phyloP scores from a whole-genome alignment of 805 yeast genomes.

The Barnettozyma californica region DNA sequence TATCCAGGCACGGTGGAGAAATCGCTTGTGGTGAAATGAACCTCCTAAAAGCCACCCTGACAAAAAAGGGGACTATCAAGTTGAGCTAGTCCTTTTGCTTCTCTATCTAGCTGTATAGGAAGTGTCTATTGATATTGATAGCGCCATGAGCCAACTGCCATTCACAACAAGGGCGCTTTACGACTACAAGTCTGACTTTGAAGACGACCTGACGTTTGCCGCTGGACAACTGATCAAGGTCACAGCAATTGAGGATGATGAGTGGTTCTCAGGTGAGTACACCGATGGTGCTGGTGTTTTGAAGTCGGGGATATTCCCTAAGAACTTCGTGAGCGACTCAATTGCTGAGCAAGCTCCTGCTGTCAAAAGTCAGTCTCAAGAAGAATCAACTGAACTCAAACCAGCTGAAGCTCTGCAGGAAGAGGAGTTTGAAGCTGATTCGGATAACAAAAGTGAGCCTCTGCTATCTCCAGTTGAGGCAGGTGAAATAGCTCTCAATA shows the following conservation, averaged over 20 bases:
- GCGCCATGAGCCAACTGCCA: slow-evolving; percentile 34
- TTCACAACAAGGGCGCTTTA: slow-evolving; percentile 65
- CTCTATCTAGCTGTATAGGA: not conserved
- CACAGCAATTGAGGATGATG: slow-evolving; percentile 78
- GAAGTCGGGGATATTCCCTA: slow-evolving; percentile 79
- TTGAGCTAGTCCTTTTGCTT: not conserved
- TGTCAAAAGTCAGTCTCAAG: not conserved
- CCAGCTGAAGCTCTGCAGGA: not conserved
- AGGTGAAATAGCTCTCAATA: not conserved
- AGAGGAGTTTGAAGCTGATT: not conserved
- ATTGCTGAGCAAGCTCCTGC: slow-evolving; percentile 1
- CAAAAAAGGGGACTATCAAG: not conserved
- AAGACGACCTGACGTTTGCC: slow-evolving; percentile 74
- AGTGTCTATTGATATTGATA: not conserved
- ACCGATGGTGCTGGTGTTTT: slow-evolving; percentile 35
- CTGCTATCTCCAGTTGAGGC: not conserved
- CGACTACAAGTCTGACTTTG: slow-evolving; percentile 65
- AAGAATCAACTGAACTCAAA: not conserved
- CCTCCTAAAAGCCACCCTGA: not conserved
- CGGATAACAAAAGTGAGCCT: not conserved
- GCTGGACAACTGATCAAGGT: slow-evolving; percentile 71
- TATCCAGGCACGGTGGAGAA: not conserved
- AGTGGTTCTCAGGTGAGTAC: slow-evolving; percentile 80
- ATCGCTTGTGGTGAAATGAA: not conserved
- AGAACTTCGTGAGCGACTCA: slow-evolving; percentile 56